Base-by-base conservation (phyloP, 2,329 filamentous ascomycete species). In the Periconia sp. region DNA sequence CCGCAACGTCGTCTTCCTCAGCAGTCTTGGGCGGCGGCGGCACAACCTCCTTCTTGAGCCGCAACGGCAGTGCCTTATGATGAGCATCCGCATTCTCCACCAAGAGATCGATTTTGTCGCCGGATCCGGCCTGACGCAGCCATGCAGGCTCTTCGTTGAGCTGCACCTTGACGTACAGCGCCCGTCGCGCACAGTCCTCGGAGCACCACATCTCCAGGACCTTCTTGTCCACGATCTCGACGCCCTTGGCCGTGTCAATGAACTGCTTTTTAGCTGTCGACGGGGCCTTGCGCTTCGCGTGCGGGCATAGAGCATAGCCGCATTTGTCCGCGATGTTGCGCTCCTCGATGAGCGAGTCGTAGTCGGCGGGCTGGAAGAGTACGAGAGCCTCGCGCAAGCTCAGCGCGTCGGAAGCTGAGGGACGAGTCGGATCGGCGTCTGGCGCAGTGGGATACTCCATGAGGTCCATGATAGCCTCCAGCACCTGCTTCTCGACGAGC, bases 131-230 rank as follows among this genome's bases (percentile, higher is more conserved):
- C 4, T 80, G 81, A 38, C 92, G 79, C 69, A 94, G 84, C 90
- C 92, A 96, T 0, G 88, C 89, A 0, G 91, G 89, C 50, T 87
- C 86, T 63, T 94, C 88, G 53, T 82, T 86, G 26, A 97, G 80
- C 76, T 99, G 94, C 17, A 95, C 88, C 62, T 91, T 89, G 57
- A 97, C 79, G 69, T 91, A 96, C 54, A 95, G 77, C 2, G 89
- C 91, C 35, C 89, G 80, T 52, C 83, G 82, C 2, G 88, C 88
- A 72, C 94, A 99, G 26, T 78, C 78, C 40, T 86, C 78, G 0
- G 86, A 89, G 70, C 94, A 99, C 89, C 91, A 99, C 70, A 85
- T 87, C 72, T 94, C 89, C 12, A 92, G 70, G 61, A 89, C 84
- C 53, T 84, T 82, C 39, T 80, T 82, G 46, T 83, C 80, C 18